phyloP scores from a whole-genome alignment of 1,284 basidiomycete genomes.

The Tilletia caries region DNA sequence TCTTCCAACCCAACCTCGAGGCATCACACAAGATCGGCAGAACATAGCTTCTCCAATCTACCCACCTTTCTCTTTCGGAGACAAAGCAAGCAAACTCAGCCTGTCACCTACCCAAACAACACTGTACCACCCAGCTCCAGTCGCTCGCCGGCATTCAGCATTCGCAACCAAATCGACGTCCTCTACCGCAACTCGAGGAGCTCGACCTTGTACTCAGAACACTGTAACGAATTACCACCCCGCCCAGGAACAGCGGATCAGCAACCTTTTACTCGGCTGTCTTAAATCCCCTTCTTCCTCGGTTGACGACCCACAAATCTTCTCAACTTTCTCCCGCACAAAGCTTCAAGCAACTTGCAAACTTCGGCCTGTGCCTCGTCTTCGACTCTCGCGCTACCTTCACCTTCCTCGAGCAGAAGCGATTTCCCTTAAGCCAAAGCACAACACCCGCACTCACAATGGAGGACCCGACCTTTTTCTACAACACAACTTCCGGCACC shows the following conservation, averaged over 20 bases:
- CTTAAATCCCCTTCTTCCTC: neutral
- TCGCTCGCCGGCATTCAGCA: no score
- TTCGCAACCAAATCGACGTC: no score
- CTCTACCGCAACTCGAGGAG: no score
- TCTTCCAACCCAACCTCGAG: neutral
- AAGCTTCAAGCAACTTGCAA: neutral
- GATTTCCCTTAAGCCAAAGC: neutral
- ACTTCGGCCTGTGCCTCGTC: neutral
- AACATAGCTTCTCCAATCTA: no score
- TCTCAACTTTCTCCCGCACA: neutral
- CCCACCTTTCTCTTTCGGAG: no score
- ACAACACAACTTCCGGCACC: neutral
- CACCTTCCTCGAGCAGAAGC: neutral
- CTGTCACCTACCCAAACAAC: no score
- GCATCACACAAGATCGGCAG: no score
- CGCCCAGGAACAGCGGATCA: neutral
- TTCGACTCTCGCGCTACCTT: neutral
- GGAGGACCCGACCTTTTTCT: conserved; percentile 7
- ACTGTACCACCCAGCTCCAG: no score
- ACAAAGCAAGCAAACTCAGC: no score
- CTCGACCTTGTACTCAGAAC: neutral
- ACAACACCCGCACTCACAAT: neutral
- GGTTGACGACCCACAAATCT: conserved; percentile 11
- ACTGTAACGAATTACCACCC: neutral
- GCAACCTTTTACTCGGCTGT: no score